Base-by-base conservation (phyloP, 169 alveolate genomes). In the Plasmodium gaboni region DNA sequence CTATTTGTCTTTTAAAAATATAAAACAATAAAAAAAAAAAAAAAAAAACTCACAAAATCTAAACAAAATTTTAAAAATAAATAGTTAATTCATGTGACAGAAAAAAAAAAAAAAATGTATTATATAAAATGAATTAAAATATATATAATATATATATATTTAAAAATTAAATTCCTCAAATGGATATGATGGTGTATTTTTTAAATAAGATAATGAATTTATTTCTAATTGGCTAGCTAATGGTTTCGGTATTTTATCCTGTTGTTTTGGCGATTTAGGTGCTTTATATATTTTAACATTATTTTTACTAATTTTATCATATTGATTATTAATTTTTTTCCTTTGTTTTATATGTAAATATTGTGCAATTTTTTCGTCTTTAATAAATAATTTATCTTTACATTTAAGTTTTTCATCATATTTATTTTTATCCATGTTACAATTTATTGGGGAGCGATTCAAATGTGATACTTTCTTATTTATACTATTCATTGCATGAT, bases 181-280 rank as follows among this genome's bases (percentile, higher is more conserved):
- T 64, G 89, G 89, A 59, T 76, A 76, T 42, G 89, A 76, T 65
- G 65, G 89, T 44, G 89, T 76, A 64, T 76, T 76, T 64, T 76
- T 68, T 55, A 76, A 64, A 55, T 57, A 48, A 5, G 65, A 76
- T 42, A 44, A 68, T 12, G 89, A 76, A 76, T 76, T 76, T 24
- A 22, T 57, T 17, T 76, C 89, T 57, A 76, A 51, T 64, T 76
- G 89, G 22, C 89, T 76, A 76, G 89, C 89, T 76, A 64, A 76
- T 22, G 89, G 89, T 48, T 76, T 76, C 32, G 89, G 89, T 50
- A 76, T 76, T 44, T 59, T 76, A 48, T 76, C 89, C 68, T 76
- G 89, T 48, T 63, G 50, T 76, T 76, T 48, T 59, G 89, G 89
- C 19, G 89, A 76, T 64, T 76, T 61, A 48, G 78, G 89, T 50